A percentile compares a stretch with the other conserved stretches of the same genome.
These are phyloP conservation scores for Barbatosphaeria neglecta DNA, from an alignment of 495 filamentous ascomycete genomes.

Conservation along the genomic window DNA sequence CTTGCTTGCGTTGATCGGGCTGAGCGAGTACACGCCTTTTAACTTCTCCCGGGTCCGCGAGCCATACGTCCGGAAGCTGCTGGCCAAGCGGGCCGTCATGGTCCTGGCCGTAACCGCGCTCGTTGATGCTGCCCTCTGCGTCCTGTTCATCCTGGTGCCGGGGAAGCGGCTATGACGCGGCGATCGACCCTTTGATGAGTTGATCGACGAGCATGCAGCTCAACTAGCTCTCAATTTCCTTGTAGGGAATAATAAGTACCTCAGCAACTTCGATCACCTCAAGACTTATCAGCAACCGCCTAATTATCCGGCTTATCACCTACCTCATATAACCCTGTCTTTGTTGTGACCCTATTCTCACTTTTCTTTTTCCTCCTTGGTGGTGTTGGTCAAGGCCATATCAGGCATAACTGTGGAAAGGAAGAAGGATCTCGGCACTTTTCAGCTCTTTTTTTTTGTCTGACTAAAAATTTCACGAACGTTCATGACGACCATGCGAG, in stretches of 20 bases:
- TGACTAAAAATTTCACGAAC: not conserved
- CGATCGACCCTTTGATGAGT: too few relatives aligned
- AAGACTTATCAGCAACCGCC: too few relatives aligned
- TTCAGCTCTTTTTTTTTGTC: not conserved
- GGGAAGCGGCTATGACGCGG: slow-evolving; percentile 63
- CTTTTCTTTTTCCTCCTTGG: not conserved
- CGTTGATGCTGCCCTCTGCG: slow-evolving; percentile 61
- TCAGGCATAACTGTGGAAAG: not conserved
- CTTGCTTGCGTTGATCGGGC: slow-evolving; percentile 73
- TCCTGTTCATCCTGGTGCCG: slow-evolving; percentile 86
- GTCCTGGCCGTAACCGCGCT: slow-evolving; percentile 60
- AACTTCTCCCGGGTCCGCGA: slow-evolving; percentile 76
- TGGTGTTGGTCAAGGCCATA: not conserved
- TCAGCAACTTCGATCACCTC: too few relatives aligned
- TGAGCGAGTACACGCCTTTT: slow-evolving; percentile 92
- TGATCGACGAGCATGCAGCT: not conserved
- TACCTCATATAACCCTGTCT: not conserved
- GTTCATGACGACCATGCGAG: not conserved
- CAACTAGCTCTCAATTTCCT: too few relatives aligned
- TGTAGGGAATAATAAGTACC: too few relatives aligned
- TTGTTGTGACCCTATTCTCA: not conserved
- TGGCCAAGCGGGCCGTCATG: slow-evolving; percentile 69
- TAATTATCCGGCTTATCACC: too few relatives aligned
- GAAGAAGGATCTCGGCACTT: not conserved
- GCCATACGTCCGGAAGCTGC: slow-evolving; percentile 73